Base-by-base conservation (phyloP, 2,329 filamentous ascomycete species). In the Cytospora piceicola region DNA sequence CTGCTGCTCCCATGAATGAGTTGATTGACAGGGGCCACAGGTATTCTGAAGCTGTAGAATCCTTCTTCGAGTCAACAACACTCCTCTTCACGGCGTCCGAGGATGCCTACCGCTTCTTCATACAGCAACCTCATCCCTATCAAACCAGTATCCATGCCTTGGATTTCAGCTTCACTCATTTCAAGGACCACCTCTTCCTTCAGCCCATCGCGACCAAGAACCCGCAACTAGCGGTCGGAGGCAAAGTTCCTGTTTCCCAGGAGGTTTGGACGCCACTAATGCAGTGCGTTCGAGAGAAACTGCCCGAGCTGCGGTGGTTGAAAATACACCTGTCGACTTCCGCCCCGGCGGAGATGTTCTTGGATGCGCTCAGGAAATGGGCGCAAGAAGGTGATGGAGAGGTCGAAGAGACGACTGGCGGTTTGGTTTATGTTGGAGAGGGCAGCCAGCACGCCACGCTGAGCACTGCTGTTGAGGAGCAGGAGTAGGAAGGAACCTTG, bases 41-140 rank as follows among this genome's bases (percentile, higher is more conserved):
- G 56, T 72, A 73, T 52, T 29, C 57, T 34, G 72, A 73, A 53
- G 58, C 72, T 4, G 66, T 70, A 12, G 63, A 61, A 3, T 69
- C 67, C 6, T 67, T 73, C 49, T 70, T 72, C 59, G 69, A 72
- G 55, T 66, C 61, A 5, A 69, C 70, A 39, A 72, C 71, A 12
- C 71, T 67, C 0, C 66, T 73, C 46, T 73, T 73, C 60, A 73
- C 71, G 9, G 69, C 70, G 12, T 72, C 72, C 0, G 61, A 69
- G 30, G 72, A 73, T 39, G 71, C 70, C 20, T 63, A 69, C 49
- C 64, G 62, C 34, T 73, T 72, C 66, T 72, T 72, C 61, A 58
- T 71, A 52, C 66, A 68, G 32, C 39, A 51, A 7, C 70, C 67
- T 27, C 70, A 70, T 58, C 61, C 66, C 2, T 66, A 68, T 49